These are phyloP conservation scores for Calendula officinalis DNA, from an alignment of 129 eudicot species.

Conservation along the genomic window DNA sequence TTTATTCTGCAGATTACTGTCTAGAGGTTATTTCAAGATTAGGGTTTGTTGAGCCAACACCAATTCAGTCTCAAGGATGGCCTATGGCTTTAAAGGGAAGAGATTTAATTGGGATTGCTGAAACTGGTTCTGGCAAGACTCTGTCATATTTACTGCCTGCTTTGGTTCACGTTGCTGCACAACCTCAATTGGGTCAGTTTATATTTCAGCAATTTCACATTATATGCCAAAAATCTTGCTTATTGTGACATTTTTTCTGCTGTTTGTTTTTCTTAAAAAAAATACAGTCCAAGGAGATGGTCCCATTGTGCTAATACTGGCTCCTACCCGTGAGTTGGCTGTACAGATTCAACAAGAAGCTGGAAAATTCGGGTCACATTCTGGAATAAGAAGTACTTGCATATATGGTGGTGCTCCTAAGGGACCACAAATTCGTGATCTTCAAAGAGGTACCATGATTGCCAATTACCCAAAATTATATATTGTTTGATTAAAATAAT, in stretches of 20 bases:
- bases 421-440: conserved; percentile 99
- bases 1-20: conserved; percentile 48
- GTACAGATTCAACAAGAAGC: conserved; percentile 95
- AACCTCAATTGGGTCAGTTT: conserved; percentile 74
- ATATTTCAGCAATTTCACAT: neutral
- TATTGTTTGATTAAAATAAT: neutral
- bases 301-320: conserved; percentile 78
- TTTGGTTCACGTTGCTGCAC: conserved; percentile 85
- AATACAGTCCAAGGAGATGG: conserved; percentile 82
- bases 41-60: conserved; percentile 94
- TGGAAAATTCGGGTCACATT: conserved; percentile 64
- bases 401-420: conserved; percentile 98
- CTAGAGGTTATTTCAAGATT: conserved; percentile 73
- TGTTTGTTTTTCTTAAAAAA: neutral
- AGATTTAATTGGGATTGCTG: conserved; percentile 91
- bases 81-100: conserved; percentile 98
- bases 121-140: conserved; percentile 98
- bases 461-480: neutral
- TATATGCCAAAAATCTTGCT: too few species aligned
- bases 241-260: neutral
- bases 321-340: conserved; percentile 97
- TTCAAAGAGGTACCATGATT: conserved; percentile 65
- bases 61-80: conserved; percentile 99
- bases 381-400: conserved; percentile 82
- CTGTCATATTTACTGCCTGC: conserved; percentile 89